These are phyloP conservation scores for Penicillium salamii DNA, from an alignment of 495 filamentous ascomycete species.

Conservation along the genomic window DNA sequence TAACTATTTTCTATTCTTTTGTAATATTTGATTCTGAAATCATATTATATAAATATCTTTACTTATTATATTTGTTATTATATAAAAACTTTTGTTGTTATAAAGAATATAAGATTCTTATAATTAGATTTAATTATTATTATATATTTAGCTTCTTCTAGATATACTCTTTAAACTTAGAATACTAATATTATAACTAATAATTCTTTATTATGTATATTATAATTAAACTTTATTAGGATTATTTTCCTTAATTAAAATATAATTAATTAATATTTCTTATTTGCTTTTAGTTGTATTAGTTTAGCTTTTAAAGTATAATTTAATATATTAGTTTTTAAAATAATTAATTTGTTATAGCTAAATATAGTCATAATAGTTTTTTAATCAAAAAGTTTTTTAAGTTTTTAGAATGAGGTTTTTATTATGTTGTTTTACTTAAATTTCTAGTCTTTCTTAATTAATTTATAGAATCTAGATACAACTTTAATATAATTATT, in stretches of 20 bases:
- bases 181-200: slow-evolving; percentile 25
- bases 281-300: slow-evolving; percentile 10
- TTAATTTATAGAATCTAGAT: slow-evolving; percentile 2
- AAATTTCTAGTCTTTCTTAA: slow-evolving; percentile 7
- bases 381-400: background rate
- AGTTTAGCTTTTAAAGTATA: slow-evolving; percentile 5
- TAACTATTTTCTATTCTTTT: too few relatives aligned
- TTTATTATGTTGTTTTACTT: slow-evolving; percentile 1
- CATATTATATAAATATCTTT: too few relatives aligned
- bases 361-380: slow-evolving; percentile 8
- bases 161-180: slow-evolving; percentile 24
- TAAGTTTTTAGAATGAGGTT: slow-evolving; percentile 10
- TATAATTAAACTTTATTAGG: slow-evolving; percentile 28
- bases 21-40: too few relatives aligned
- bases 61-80: too few relatives aligned
- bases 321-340: slow-evolving; percentile 19
- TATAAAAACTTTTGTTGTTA: slow-evolving; percentile 14
- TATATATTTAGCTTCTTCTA: slow-evolving; percentile 12
- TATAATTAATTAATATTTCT: slow-evolving; percentile 2
- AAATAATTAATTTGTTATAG: background rate
- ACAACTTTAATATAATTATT: slow-evolving; percentile 4
- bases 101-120: slow-evolving; percentile 20
- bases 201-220: slow-evolving; percentile 30
- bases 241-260: slow-evolving; percentile 25
- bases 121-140: slow-evolving; percentile 18